A percentile compares a stretch with the other conserved stretches of the same genome.
Conservation (phyloP, 1,284 basidiomycete species). For the Ceratobasidium sp. region DNA sequence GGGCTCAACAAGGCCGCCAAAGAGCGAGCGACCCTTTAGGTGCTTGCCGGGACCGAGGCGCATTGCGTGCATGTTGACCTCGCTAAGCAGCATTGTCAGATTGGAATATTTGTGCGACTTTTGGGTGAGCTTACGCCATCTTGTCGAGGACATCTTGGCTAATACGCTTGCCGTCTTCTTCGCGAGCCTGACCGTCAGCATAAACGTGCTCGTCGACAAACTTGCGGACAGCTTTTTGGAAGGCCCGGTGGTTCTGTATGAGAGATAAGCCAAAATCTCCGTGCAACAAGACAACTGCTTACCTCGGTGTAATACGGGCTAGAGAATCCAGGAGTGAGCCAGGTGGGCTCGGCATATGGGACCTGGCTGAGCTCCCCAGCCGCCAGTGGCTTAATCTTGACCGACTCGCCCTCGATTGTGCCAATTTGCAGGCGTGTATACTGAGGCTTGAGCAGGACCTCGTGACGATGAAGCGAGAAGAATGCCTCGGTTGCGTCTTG, state of each 20-base stretch:
- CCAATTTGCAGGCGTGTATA: slow-evolving; percentile 77
- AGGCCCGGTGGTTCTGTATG: slow-evolving; percentile 54
- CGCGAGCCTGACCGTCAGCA: slow-evolving; percentile 64
- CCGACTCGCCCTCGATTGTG: slow-evolving; percentile 68
- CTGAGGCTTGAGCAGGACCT: slow-evolving; percentile 77
- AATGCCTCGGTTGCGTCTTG: slow-evolving; percentile 87
- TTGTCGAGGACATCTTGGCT: slow-evolving; percentile 69
- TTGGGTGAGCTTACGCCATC: slow-evolving; percentile 63
- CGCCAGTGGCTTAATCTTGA: slow-evolving; percentile 59
- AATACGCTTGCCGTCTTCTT: slow-evolving; percentile 78
- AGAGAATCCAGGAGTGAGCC: slow-evolving; percentile 77
- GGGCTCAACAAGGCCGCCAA: slow-evolving; percentile 83
- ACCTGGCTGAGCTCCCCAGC: slow-evolving; percentile 71
- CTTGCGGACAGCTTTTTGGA: slow-evolving; percentile 58
- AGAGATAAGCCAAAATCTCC: not conserved
- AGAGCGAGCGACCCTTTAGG: slow-evolving; percentile 79
- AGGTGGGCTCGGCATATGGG: slow-evolving; percentile 85
- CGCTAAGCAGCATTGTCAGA: slow-evolving; percentile 52
- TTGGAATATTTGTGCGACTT: slow-evolving; percentile 14
- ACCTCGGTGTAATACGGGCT: slow-evolving; percentile 87
- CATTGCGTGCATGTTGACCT: slow-evolving; percentile 84
- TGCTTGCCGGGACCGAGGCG: slow-evolving; percentile 87
- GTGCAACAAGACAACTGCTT: slow-evolving; percentile 39
- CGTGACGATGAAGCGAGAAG: slow-evolving; percentile 81
- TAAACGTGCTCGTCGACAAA: slow-evolving; percentile 61